Conservation (phyloP, 441 rosid genomes). For the Pelargonium fulgidum region DNA sequence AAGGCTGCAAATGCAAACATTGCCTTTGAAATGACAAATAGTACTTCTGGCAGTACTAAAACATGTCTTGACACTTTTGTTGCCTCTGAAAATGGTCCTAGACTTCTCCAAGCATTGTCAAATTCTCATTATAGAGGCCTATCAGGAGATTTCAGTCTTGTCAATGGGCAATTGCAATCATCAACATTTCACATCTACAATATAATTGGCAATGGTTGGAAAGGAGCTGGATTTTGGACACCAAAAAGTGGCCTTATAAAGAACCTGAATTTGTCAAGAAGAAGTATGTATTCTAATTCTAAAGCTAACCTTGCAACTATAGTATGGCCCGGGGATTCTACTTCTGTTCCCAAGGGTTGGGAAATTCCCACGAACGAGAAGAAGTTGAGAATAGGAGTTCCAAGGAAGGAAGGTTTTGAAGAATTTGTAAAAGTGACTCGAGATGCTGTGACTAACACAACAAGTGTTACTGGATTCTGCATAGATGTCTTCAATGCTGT, state of each 20-base stretch:
- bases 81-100: constrained; percentile 36
- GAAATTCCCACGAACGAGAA: constrained; percentile 41
- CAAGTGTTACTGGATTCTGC: constrained; percentile 31
- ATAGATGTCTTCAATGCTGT: constrained; percentile 47
- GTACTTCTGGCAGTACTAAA: constrained; percentile 6
- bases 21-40: constrained; percentile 13
- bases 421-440: constrained; percentile 32
- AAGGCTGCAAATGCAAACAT: constrained; percentile 23
- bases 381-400: constrained; percentile 45
- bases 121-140: constrained; percentile 37
- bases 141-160: constrained; percentile 35
- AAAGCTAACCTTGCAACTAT: constrained; percentile 28
- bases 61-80: constrained; percentile 40
- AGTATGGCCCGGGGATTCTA: constrained; percentile 56
- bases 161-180: constrained; percentile 31
- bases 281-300: constrained; percentile 24
- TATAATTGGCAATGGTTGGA: constrained; percentile 27
- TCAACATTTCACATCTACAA: constrained; percentile 37
- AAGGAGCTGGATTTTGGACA: constrained; percentile 48
- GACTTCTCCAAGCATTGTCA: constrained; percentile 27
- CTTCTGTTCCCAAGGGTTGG: constrained; percentile 45
- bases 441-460: constrained; percentile 21
- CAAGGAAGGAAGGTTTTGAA: constrained; percentile 29
- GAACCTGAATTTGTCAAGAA: constrained; percentile 14
- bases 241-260: constrained; percentile 29